phyloP scores from a whole-genome alignment of 768 basidiomycete species.

The Leccinum subgranulosum region DNA sequence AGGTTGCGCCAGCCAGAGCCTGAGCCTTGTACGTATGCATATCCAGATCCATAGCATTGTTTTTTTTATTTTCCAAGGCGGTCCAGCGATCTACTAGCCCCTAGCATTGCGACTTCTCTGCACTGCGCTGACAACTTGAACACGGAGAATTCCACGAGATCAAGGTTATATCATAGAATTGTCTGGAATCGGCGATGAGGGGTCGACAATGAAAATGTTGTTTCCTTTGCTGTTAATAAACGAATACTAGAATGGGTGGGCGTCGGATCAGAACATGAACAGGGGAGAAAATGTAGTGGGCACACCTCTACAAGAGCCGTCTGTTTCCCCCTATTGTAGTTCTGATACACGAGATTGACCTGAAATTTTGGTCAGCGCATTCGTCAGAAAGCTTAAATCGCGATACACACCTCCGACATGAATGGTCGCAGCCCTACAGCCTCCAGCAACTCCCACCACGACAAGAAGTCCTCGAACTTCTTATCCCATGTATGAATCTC shows the following conservation, averaged over 20 bases:
- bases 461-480: constrained; percentile 34
- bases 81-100: not conserved
- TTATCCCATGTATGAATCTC: constrained; percentile 43
- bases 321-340: constrained; percentile 46
- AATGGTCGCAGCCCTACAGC: constrained; percentile 45
- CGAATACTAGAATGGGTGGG: constrained; percentile 39
- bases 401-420: constrained; percentile 37
- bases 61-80: not conserved
- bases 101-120: not conserved
- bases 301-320: constrained; percentile 51
- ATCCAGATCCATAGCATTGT: constrained; percentile 21
- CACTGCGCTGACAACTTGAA: constrained; percentile 4
- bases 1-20: no score
- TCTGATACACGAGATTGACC: constrained; percentile 58
- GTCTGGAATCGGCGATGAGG: constrained; percentile 1
- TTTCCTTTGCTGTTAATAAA: constrained; percentile 52
- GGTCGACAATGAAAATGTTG: constrained; percentile 43
- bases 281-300: not conserved
- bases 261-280: not conserved
- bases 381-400: not conserved
- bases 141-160: not conserved
- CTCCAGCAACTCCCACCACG: constrained; percentile 49
- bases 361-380: constrained; percentile 20
- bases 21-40: constrained; percentile 17
- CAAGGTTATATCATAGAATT: constrained; percentile 13